Base-by-base conservation (phyloP, 2,329 filamentous ascomycete genomes). In the Aspergillus intermedius region DNA sequence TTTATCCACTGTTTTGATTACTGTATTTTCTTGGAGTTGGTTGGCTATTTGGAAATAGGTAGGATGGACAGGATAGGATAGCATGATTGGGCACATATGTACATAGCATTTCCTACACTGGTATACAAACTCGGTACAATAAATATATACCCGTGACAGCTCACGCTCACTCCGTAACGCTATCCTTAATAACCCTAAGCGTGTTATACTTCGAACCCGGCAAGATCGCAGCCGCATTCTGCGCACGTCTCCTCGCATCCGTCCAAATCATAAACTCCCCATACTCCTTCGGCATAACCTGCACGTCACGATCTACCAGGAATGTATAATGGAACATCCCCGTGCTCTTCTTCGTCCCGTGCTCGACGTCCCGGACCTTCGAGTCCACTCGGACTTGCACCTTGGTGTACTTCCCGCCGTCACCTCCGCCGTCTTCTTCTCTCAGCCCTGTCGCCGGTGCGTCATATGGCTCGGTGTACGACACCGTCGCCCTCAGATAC, bases 251-350 rank as follows among this genome's bases (percentile, higher is more conserved):
- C 44, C 79, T 66, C 5, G 81, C 80, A 69, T 83, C 81, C 13
- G 82, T 73, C 64, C 82, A 84, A 63, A 81, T 74, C 81, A 84
- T 84, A 54, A 81, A 83, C 56, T 84, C 81, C 1, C 75, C 74
- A 57, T 84, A 84, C 10, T 74, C 78, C 61, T 76, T 72, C 3
- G 84, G 84, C 72, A 87, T 80, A 17, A 87, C 79, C 58, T 81
- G 77, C 42, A 87, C 74, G 56, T 84, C 78, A 59, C 76, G 79
- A 48, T 82, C 78, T 2, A 87, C 82, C 47, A 77, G 74, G 61
- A 87, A 87, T 0, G 85, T 88, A 62, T 88, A 88, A 58, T 87
- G 86, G 71, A 89, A 88, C 58, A 86, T 83, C 4, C 86, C 86
- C 0, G 85, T 88, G 2, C 83, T 78, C 60, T 81, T 83, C 21